A percentile compares a stretch with the other conserved stretches of the same genome.
These are phyloP conservation scores for Diophrys appendiculata DNA, from an alignment of 73 alveolate genomes.

Conservation along the genomic window DNA sequence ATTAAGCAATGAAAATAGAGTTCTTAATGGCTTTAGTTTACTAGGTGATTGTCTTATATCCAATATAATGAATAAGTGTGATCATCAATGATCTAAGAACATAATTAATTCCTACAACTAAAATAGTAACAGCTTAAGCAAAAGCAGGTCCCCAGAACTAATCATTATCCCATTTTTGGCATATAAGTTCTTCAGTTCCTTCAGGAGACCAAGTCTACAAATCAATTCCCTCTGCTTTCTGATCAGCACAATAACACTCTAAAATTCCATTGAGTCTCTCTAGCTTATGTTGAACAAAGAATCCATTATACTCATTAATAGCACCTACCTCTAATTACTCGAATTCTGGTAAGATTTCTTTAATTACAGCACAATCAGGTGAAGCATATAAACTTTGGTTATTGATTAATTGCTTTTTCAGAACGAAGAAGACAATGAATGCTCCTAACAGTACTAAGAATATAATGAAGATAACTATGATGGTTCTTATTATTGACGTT, in stretches of 20 bases:
- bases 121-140: not conserved
- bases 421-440: not conserved
- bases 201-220: no score
- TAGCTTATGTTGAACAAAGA: no score
- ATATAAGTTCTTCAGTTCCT: not conserved
- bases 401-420: not conserved
- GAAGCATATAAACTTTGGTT: not conserved
- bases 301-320: no score
- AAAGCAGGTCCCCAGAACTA: not conserved
- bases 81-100: conserved; percentile 10
- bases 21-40: conserved; percentile 48
- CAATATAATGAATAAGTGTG: not conserved
- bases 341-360: no score
- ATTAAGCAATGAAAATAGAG: conserved; percentile 38
- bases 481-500: not conserved
- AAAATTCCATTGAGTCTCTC: no score
- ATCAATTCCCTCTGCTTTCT: no score
- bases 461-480: not conserved
- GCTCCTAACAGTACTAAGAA: not conserved
- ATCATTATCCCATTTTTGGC: conserved; percentile 2
- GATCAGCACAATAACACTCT: no score
- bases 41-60: conserved; percentile 38
- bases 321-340: no score
- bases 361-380: no score
- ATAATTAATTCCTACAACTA: conserved; percentile 6